Conservation (phyloP, 768 basidiomycete species). For the Neoboletus magnificus region DNA sequence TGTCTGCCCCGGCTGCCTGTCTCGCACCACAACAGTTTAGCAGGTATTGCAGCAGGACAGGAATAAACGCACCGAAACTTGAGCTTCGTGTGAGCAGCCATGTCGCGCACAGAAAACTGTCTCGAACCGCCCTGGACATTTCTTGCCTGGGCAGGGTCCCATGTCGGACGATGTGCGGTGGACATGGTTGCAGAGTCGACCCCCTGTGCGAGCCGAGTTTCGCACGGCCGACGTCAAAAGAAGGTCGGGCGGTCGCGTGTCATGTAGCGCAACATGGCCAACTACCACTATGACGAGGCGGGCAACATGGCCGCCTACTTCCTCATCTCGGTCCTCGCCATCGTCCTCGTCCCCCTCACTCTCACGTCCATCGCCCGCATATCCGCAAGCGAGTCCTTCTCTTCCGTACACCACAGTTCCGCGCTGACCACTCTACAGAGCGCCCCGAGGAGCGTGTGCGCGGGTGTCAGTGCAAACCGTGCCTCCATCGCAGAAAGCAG, state of each 20-base stretch:
- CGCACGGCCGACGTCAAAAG: slow-evolving; percentile 20
- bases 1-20: slow-evolving; percentile 87
- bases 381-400: slow-evolving; percentile 42
- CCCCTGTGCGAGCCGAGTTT: background rate
- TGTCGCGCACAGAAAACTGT: slow-evolving; percentile 89
- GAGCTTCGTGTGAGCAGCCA: slow-evolving; percentile 95
- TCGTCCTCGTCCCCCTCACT: slow-evolving; percentile 79
- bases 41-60: background rate
- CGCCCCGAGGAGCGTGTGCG: slow-evolving; percentile 28
- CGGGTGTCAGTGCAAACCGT: slow-evolving; percentile 63
- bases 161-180: slow-evolving; percentile 92
- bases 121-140: slow-evolving; percentile 91
- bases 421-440: slow-evolving; percentile 28
- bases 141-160: slow-evolving; percentile 93
- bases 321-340: slow-evolving; percentile 81
- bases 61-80: slow-evolving; percentile 76
- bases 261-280: slow-evolving; percentile 45
- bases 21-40: background rate
- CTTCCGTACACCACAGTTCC: background rate
- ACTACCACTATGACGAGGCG: slow-evolving; percentile 82
- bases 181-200: slow-evolving; percentile 49
- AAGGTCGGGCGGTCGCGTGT: background rate
- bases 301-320: slow-evolving; percentile 91
- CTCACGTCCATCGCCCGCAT: slow-evolving; percentile 42
- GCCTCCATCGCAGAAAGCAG: slow-evolving; percentile 50